Evolutionary conservation across 257 asterid genomes (phyloP), one percentile per base, ranked within the genome.

Genomic region (Handroanthus guayacan): DNA sequence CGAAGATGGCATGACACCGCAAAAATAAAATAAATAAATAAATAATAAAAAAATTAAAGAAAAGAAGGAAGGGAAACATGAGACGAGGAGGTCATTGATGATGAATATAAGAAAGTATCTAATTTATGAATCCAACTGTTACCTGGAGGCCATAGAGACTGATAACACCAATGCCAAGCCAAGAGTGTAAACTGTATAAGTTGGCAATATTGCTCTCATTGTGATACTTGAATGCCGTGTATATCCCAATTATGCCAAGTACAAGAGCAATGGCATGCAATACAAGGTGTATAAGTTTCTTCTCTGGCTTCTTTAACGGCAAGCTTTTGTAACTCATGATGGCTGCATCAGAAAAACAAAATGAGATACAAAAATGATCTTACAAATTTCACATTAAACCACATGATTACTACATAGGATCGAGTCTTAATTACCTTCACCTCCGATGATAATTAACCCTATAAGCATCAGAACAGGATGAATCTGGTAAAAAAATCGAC

Each of bases 381-480:
- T 7, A 38, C 0, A 17, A 71, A 56, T 43, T 64, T 56, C 11
- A n/a, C 10, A 18, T 31, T 12, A 56, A 25, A 16, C 20, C 64
- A 54, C 39, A 67, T 68, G 68, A 57, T 18, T 61, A 45, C 34
- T 70, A 11, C 60, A 38, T 48, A 50, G 52, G 47, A 74, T 56
- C 48, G 14, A 41, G 50, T 74, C 34, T 37, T 66, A 5, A 13
- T 82, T 87, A 95, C 99, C 98, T 91, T 95, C 91, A 2, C 99
- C 99, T 58, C 99, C 98, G 0, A 92, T 55, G 34, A 95, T 82
- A 60, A 95, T 76, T 9, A 91, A 83, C 71, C 99, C 98, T 5
- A 93, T 88, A 72, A 93, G 88, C 97, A 95, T 91, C 86, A 95
- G 82, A 16, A 95, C 96, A 38, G 99, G 98, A 80, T 95, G 99